Evolutionary conservation across 768 basidiomycete species (phyloP), one percentile per base, ranked within the genome.

Genomic region (Boletus fagicola): DNA sequence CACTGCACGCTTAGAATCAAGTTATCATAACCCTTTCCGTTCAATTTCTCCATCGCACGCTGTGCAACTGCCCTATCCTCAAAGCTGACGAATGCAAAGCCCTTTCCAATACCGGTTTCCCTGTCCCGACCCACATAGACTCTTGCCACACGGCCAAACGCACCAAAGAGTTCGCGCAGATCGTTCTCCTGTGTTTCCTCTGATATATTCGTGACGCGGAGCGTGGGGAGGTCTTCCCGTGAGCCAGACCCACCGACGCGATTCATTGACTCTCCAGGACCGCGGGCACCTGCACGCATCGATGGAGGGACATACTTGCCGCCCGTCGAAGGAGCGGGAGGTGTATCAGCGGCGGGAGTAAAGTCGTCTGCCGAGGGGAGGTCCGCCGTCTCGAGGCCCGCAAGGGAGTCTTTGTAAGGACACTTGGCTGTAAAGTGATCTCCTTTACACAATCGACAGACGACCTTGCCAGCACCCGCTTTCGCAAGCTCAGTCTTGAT

Each of bases 381-480:
- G 1, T 83, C 80, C 5, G 76, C 75, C 13, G 78, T 86, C 31
- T 82, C 90, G 48, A 94, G 77, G 4, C 84, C 89, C 11, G 86
- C 87, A 15, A 99, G 82, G 10, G 90, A 89, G 66, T 98, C 94
- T 76, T 94, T 97, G 82, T 94, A 95, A 7, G 97, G 97, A 81
- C 97, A 98, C 74, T 95, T 94, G 61, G 94, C 90, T 15, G 97
- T 99, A 75, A 95, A 98, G 77, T 98, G 97, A 62, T 90, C 90
- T 51, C 96, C 97, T 70, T 96, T 92, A 78, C 97, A 98, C 54
- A 97, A 77, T 62, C 97, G 83, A 81, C 97, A 99, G 44, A 81
- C 75, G 61, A 99, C 91, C 69, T 94, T 94, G 69, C 93, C 93
- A 22, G 85, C 86, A 58, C 92, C 93, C 1, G 86, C 83, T 53